phyloP scores from a whole-genome alignment of 1,284 basidiomycete species.

The Stereum hirsutum region DNA sequence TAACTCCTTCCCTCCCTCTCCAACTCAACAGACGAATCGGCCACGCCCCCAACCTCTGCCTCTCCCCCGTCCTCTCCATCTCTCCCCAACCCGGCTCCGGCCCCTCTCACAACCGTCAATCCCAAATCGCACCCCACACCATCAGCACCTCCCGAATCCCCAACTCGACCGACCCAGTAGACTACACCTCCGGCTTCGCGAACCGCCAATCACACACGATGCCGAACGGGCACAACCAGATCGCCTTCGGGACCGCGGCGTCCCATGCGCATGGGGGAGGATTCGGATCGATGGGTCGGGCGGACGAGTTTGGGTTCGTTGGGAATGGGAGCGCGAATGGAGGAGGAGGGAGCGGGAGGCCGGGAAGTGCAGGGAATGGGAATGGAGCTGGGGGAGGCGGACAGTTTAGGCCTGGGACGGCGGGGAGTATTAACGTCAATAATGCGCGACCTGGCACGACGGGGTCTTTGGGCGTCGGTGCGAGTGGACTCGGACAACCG shows the following conservation, averaged over 20 bases:
- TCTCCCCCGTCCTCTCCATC: conserved; percentile 6
- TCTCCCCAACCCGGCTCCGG: background rate
- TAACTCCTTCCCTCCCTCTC: conserved; percentile 2
- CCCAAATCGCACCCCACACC: background rate
- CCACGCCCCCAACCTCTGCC: conserved; percentile 51
- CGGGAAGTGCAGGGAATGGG: too few relatives aligned
- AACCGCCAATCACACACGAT: conserved; percentile 1
- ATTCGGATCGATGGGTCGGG: background rate
- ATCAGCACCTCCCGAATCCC: background rate
- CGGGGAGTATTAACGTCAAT: too few relatives aligned
- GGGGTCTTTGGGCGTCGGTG: too few relatives aligned
- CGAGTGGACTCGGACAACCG: conserved; percentile 13
- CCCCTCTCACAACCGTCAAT: background rate
- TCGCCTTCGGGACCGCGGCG: background rate
- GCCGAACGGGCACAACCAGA: conserved; percentile 2
- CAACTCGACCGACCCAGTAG: too few relatives aligned
- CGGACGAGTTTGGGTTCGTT: conserved; percentile 5
- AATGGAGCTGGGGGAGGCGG: too few relatives aligned
- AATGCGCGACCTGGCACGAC: too few relatives aligned
- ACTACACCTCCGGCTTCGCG: background rate
- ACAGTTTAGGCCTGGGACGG: too few relatives aligned
- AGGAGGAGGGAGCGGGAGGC: too few relatives aligned
- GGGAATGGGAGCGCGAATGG: too few relatives aligned
- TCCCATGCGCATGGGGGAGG: conserved; percentile 2
- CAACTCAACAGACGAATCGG: conserved; percentile 52